These are phyloP conservation scores for Candida odintsovae DNA, from an alignment of 805 yeast species.

Conservation along the genomic window DNA sequence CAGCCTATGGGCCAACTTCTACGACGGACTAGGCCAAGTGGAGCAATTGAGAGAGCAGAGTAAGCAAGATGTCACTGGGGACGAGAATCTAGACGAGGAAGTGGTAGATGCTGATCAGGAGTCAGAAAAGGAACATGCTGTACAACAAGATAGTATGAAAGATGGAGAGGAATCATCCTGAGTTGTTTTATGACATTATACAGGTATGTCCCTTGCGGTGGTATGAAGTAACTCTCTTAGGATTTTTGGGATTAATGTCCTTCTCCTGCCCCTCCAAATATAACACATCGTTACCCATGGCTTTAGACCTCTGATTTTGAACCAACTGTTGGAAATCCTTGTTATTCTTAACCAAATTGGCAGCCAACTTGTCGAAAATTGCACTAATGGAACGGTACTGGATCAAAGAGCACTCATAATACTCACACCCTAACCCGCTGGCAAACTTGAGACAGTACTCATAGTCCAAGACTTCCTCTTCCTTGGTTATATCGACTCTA, in stretches of 20 bases:
- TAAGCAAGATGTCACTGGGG: not conserved
- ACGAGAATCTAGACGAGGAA: slow-evolving; percentile 2
- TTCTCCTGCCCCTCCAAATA: not conserved
- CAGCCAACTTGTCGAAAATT: slow-evolving; percentile 17
- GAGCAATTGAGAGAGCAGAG: slow-evolving; percentile 16
- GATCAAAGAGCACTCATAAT: slow-evolving; percentile 30
- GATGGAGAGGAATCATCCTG: not conserved
- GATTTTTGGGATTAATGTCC: not conserved
- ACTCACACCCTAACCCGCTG: slow-evolving; percentile 26
- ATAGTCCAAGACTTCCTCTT: slow-evolving; percentile 22
- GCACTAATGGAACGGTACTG: slow-evolving; percentile 11
- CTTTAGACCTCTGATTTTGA: not conserved
- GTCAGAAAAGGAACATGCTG: slow-evolving; percentile 1
- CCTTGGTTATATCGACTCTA: slow-evolving; percentile 24
- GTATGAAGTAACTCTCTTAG: slow-evolving; percentile 6
- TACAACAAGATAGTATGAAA: not conserved
- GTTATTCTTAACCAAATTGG: not conserved
- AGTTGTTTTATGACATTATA: not conserved
- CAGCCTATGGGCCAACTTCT: slow-evolving; percentile 63
- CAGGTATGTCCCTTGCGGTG: slow-evolving; percentile 3
- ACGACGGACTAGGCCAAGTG: slow-evolving; percentile 40
- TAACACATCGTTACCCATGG: not conserved
- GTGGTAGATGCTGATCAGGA: not conserved
- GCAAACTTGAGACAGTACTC: slow-evolving; percentile 26
- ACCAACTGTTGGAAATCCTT: not conserved